phyloP scores from a whole-genome alignment of 371 early-diverging fungal genomes.

The Zopfochytrium polystomum region DNA sequence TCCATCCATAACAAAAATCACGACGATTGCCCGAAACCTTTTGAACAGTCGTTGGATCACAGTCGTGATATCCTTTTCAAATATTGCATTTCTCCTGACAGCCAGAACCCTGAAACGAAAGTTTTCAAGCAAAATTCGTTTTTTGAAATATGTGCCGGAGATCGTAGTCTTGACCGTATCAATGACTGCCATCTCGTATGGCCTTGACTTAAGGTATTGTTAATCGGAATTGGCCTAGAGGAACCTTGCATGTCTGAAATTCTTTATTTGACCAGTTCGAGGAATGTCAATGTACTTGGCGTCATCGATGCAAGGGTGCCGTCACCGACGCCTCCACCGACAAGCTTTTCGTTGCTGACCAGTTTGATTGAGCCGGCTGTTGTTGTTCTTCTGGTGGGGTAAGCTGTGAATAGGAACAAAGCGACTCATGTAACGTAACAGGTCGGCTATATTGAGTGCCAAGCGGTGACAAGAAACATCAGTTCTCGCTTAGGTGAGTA shows the following conservation, averaged over 20 bases:
- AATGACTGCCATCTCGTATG: constrained; percentile 17
- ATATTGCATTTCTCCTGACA: constrained; percentile 30
- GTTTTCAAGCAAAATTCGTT: neutral
- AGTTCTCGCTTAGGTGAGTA: constrained; percentile 20
- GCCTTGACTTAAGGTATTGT: neutral
- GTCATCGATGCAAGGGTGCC: constrained; percentile 21
- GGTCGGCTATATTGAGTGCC: constrained; percentile 43
- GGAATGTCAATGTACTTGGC: constrained; percentile 33
- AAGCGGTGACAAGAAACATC: constrained; percentile 35
- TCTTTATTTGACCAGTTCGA: constrained; percentile 11
- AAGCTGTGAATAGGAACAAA: too few relatives aligned
- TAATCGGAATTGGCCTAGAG: too few relatives aligned
- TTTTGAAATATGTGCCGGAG: constrained; percentile 26
- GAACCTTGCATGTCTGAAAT: too few relatives aligned
- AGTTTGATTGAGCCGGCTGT: constrained; percentile 23
- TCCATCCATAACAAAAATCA: constrained; percentile 26
- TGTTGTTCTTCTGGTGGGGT: constrained; percentile 26
- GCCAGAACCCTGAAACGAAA: constrained; percentile 18
- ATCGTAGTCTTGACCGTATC: constrained; percentile 30
- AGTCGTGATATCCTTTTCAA: constrained; percentile 22
- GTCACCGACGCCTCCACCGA: constrained; percentile 16
- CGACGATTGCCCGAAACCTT: constrained; percentile 10
- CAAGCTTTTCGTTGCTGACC: constrained; percentile 17
- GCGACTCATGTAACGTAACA: too few relatives aligned
- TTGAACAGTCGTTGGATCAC: constrained; percentile 15